Evolutionary conservation across 257 asterid species (phyloP).

Genomic region (Ilex aquifolium): DNA sequence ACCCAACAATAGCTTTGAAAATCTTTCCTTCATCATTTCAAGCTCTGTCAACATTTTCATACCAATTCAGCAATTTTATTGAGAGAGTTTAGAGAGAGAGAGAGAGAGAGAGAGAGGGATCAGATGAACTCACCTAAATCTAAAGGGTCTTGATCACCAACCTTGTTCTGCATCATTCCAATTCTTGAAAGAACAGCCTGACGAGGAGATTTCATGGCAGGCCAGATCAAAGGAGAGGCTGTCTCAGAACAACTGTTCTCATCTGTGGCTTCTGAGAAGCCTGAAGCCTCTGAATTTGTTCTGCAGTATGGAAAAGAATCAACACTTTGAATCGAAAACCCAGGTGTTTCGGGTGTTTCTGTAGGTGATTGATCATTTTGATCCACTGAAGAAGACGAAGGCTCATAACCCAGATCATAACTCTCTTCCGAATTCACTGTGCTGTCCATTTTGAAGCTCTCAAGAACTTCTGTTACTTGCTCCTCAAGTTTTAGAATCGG

Average conservation of each 20-base stretch:
- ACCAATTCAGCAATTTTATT: background rate
- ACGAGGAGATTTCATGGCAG: slow-evolving; percentile 61
- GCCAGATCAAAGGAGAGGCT: slow-evolving; percentile 59
- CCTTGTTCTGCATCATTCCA: slow-evolving; percentile 57
- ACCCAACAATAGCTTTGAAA: slow-evolving; percentile 74
- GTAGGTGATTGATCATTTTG: slow-evolving; percentile 47
- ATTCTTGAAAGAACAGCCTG: slow-evolving; percentile 54
- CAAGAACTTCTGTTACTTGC: background rate
- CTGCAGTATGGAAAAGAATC: slow-evolving; percentile 63
- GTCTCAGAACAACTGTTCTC: slow-evolving; percentile 49
- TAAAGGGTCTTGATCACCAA: slow-evolving; percentile 19
- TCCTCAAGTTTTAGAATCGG: background rate
- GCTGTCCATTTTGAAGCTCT: slow-evolving; percentile 35
- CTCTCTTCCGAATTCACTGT: slow-evolving; percentile 40
- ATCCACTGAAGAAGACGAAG: slow-evolving; percentile 47
- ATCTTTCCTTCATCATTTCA: slow-evolving; percentile 91
- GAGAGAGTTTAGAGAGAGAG: too few relatives aligned
- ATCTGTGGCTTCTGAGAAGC: slow-evolving; percentile 55
- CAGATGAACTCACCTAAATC: slow-evolving; percentile 48
- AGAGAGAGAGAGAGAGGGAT: background rate
- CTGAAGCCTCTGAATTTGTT: slow-evolving; percentile 64
- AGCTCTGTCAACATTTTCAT: slow-evolving; percentile 39
- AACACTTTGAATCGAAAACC: slow-evolving; percentile 36
- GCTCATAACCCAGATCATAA: slow-evolving; percentile 45
- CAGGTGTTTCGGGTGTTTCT: slow-evolving; percentile 34